Evolutionary conservation across 495 filamentous ascomycete species (phyloP), one percentile per base, ranked within the genome.

Genomic region (Xylaria scruposa): DNA sequence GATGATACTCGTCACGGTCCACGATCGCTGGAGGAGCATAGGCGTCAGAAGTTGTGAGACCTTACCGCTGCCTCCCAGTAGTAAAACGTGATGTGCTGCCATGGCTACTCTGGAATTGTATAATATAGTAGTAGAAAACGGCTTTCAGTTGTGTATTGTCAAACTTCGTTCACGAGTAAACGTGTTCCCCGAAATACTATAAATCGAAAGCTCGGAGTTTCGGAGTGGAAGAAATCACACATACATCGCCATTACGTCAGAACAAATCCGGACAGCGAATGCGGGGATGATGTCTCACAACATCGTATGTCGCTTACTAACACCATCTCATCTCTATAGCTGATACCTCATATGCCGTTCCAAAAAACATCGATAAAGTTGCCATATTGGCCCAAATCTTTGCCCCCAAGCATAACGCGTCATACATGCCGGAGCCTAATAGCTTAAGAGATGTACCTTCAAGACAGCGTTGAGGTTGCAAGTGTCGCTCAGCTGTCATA

Each of bases 21-120:
- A 94, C 71, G 88, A 88, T 71, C 89, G 87, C 56, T 89, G 86
- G 68, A 94, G 85, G 47, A 95, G 88, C 67, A 93, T 84, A 1
- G 89, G 90, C n/a, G 93, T 96, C 13, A 95, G 84, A n/a, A 91
- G 84, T 49, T 91, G 88, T 70, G 92, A 88, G 60, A 96, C 80
- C 79, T 93, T 94, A 81, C 93, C 93, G 83, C 93, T 92, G 74
- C 92, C 93, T 72, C 93, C 93, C 51, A 97, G 89, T 51, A 96
- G 82, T 61, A 94, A 88, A 67, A 94, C 88, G 75, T 90, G 79
- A 67, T 79, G 83, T 17, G 62, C 60, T 40, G 70, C 38, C 70
- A 67, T 54, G 17, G 7, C 17, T 67, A 2, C 9, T 70, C 8
- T 10, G n/a, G 6, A 19, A 24, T 19, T 36, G 8, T 40, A 17